Conservation (phyloP, 2,329 filamentous ascomycete genomes). For the Myriangium duriaei region DNA sequence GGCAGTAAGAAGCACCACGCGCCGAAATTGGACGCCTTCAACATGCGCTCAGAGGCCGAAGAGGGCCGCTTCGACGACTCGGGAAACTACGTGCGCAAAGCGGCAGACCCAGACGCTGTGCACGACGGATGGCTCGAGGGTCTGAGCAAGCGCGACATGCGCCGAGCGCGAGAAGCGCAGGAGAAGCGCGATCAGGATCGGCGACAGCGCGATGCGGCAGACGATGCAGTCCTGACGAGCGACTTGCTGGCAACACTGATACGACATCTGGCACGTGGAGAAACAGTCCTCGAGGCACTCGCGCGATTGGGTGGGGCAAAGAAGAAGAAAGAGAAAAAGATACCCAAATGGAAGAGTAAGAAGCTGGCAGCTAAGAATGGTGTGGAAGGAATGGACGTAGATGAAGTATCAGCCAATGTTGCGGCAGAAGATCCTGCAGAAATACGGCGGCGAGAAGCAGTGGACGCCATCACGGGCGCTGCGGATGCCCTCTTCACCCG, state of each 20-base stretch:
- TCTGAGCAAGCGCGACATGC: slow-evolving; percentile 87
- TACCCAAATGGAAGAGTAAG: slow-evolving; percentile 51
- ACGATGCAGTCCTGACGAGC: slow-evolving; percentile 61
- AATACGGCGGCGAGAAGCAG: slow-evolving; percentile 54
- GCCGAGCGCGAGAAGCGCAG: slow-evolving; percentile 71
- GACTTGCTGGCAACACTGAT: slow-evolving; percentile 68
- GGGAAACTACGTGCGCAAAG: slow-evolving; percentile 86
- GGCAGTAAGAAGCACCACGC: slow-evolving; percentile 88
- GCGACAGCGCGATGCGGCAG: slow-evolving; percentile 55
- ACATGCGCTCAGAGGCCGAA: slow-evolving; percentile 79
- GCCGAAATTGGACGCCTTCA: slow-evolving; percentile 91
- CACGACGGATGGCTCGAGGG: slow-evolving; percentile 92
- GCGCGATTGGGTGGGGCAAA: slow-evolving; percentile 49
- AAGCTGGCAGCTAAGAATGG: slow-evolving; percentile 35
- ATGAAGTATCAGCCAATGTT: slow-evolving; percentile 31
- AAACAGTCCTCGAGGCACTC: slow-evolving; percentile 80
- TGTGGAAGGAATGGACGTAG: slow-evolving; percentile 56
- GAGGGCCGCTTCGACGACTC: slow-evolving; percentile 84
- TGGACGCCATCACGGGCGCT: slow-evolving; percentile 75
- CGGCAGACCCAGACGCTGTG: slow-evolving; percentile 72
- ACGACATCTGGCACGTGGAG: slow-evolving; percentile 57
- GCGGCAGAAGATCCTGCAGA: slow-evolving; percentile 56
- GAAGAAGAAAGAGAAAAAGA: slow-evolving; percentile 31
- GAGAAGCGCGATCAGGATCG: slow-evolving; percentile 72
- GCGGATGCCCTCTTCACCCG: slow-evolving; percentile 76